A percentile compares a stretch with the other conserved stretches of the same genome.
Conservation (phyloP, 768 basidiomycete species). For the Tulasnella sp. region DNA sequence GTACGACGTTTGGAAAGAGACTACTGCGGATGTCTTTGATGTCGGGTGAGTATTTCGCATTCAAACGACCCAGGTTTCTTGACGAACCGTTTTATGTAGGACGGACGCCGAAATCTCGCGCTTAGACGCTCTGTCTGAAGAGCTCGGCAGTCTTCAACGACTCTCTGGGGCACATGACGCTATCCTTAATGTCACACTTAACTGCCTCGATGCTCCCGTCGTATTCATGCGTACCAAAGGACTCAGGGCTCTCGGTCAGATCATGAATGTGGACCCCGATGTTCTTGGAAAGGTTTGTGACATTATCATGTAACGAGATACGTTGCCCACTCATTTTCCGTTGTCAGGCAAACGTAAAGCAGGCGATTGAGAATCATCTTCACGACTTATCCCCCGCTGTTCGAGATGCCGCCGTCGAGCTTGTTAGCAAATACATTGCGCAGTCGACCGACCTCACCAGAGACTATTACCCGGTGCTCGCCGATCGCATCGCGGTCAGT, state of each 20-base stretch:
- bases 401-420: conserved; percentile 90
- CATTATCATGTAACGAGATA: neutral
- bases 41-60: conserved; percentile 42
- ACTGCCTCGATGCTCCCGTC: conserved; percentile 68
- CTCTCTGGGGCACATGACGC: conserved; percentile 74
- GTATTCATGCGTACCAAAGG: conserved; percentile 95
- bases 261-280: conserved; percentile 78
- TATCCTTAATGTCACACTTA: conserved; percentile 66
- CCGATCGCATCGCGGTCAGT: conserved; percentile 80
- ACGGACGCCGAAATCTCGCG: conserved; percentile 59
- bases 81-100: conserved; percentile 25
- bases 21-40: conserved; percentile 64
- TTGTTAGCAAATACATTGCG: conserved; percentile 96
- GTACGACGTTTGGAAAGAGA: conserved; percentile 62
- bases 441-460: conserved; percentile 78
- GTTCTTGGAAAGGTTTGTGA: conserved; percentile 59
- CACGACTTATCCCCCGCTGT: conserved; percentile 88
- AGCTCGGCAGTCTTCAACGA: conserved; percentile 63
- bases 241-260: conserved; percentile 74
- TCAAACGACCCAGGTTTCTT: neutral
- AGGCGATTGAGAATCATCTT: conserved; percentile 80
- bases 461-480: conserved; percentile 80
- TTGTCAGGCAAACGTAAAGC: conserved; percentile 59
- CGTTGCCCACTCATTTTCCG: neutral
- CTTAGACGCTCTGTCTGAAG: conserved; percentile 59